Evolutionary conservation across 306 rosid species (phyloP).

Genomic region (Inga oerstediana): DNA sequence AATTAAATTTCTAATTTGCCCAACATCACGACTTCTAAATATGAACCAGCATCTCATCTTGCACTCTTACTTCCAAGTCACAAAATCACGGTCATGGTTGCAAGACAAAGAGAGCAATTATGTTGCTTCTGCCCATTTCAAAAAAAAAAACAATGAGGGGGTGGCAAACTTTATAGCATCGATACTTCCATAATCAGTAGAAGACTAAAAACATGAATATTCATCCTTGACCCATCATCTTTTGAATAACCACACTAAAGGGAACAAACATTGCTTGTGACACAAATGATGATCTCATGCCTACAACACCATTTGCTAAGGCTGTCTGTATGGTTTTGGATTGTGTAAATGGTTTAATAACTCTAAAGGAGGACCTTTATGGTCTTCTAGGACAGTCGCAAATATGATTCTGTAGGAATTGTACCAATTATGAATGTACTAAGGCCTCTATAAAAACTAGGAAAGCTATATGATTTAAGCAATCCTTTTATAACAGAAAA

Average conservation of each 20-base stretch:
- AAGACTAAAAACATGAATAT: too few species aligned
- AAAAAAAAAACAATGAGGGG: too few species aligned
- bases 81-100: too few species aligned
- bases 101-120: too few species aligned
- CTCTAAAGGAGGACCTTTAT: constrained; percentile 71
- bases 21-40: too few species aligned
- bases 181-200: too few species aligned
- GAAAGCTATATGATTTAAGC: constrained; percentile 76
- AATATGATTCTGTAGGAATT: constrained; percentile 84
- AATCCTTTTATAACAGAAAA: constrained; percentile 74
- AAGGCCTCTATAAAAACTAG: constrained; percentile 88
- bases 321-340: constrained; percentile 86
- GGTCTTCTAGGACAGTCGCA: constrained; percentile 72
- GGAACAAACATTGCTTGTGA: constrained; percentile 96
- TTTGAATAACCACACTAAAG: constrained; percentile 71
- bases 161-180: too few species aligned
- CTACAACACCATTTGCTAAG: constrained; percentile 88
- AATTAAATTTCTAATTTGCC: too few species aligned
- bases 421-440: constrained; percentile 89
- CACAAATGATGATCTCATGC: constrained; percentile 84
- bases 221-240: too few species aligned
- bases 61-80: too few species aligned
- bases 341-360: constrained; percentile 68
- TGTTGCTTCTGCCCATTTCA: too few species aligned
- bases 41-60: too few species aligned